Percentiles rank a stretch among this genome's conserved stretches.
Conservation (phyloP, 2,329 filamentous ascomycete species). For the Ophiostoma sp. region DNA sequence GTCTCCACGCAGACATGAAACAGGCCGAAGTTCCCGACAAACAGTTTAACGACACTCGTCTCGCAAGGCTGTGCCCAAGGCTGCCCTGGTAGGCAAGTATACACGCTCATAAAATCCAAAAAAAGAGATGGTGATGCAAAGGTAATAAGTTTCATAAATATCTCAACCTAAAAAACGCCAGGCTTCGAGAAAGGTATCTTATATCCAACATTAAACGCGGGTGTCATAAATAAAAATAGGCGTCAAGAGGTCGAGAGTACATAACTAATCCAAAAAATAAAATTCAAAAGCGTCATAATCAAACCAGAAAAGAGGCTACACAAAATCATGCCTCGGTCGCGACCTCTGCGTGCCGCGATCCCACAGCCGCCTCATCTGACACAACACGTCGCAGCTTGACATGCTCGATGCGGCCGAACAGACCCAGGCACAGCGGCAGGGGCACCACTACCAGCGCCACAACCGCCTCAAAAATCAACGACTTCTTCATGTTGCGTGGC, state of each 20-base stretch:
- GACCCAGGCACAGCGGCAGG: slow-evolving; percentile 66
- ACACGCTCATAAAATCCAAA: neutral
- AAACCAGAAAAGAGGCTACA: neutral
- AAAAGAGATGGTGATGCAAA: neutral
- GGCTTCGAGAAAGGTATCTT: neutral
- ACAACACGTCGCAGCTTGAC: slow-evolving; percentile 52
- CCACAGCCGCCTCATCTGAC: slow-evolving; percentile 41
- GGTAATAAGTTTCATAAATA: neutral
- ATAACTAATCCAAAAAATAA: neutral
- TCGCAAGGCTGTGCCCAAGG: neutral
- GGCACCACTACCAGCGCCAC: slow-evolving; percentile 65
- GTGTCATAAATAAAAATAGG: neutral
- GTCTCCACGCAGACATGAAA: neutral
- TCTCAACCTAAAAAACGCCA: neutral
- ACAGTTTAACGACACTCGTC: neutral
- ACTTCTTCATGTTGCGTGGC: slow-evolving; percentile 69
- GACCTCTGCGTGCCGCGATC: neutral
- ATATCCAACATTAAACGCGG: neutral
- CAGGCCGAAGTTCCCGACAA: neutral
- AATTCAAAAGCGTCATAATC: neutral
- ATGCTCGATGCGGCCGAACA: slow-evolving; percentile 62
- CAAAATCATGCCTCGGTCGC: neutral
- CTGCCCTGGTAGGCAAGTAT: no score
- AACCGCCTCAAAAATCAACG: slow-evolving; percentile 77
- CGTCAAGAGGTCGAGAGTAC: neutral